Percentiles rank a stretch among this genome's conserved stretches.
phyloP scores from a whole-genome alignment of 148 eudicot genomes.

The Rhododendron molle region DNA sequence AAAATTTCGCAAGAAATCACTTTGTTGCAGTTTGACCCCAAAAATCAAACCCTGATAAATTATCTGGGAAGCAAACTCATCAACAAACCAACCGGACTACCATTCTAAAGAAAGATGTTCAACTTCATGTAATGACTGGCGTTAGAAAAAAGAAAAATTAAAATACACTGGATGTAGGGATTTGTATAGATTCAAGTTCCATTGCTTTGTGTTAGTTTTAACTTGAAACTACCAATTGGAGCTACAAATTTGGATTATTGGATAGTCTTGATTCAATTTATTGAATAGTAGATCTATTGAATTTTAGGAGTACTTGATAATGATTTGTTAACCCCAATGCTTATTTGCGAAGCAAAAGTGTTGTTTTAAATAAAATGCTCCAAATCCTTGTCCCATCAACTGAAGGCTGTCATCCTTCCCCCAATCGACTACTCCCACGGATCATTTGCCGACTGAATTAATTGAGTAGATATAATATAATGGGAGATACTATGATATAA shows the following conservation, averaged over 20 bases:
- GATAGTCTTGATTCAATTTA: background rate
- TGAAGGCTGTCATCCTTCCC: background rate
- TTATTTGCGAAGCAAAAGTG: background rate
- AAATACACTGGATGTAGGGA: no score
- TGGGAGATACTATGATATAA: no score
- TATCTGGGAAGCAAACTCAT: no score
- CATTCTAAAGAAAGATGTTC: background rate
- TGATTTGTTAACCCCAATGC: background rate
- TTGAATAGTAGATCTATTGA: background rate
- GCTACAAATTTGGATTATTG: background rate
- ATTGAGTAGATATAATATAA: no score
- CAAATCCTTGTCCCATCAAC: background rate
- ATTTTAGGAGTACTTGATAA: background rate
- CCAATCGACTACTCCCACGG: background rate
- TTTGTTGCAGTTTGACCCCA: no score
- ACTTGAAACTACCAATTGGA: background rate
- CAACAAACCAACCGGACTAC: no score
- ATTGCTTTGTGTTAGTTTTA: background rate
- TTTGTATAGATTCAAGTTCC: background rate
- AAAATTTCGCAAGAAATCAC: no score
- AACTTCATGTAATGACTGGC: background rate
- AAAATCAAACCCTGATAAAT: no score
- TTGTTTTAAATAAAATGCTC: background rate
- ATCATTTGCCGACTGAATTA: no score
- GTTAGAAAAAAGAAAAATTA: no score